Conservation (phyloP, 768 basidiomycete genomes). For the Tylopilus felleus region DNA sequence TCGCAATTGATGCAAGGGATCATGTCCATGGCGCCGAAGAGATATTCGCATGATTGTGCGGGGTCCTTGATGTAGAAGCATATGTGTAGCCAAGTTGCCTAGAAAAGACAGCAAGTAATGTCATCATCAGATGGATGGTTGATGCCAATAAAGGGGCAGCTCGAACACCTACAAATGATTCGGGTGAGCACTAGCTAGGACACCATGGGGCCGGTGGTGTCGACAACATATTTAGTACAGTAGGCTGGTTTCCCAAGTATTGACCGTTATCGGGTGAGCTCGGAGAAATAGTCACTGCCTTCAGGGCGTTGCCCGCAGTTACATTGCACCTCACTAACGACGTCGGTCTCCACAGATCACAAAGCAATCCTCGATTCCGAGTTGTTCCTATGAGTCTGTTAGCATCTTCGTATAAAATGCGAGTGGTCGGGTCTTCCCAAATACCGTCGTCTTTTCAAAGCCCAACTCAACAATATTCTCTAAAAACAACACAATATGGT, state of each 20-base stretch:
- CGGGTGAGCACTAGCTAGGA: too few relatives aligned
- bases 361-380: slow-evolving; percentile 5
- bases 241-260: background rate
- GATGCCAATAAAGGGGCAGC: too few relatives aligned
- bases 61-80: too few relatives aligned
- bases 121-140: too few relatives aligned
- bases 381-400: slow-evolving; percentile 10
- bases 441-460: background rate
- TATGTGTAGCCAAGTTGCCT: too few relatives aligned
- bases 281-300: slow-evolving; percentile 4
- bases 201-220: background rate
- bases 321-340: background rate
- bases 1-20: too few relatives aligned
- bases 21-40: too few relatives aligned
- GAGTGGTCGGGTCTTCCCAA: too few relatives aligned
- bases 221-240: background rate
- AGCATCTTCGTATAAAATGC: slow-evolving; percentile 8
- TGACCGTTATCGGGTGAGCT: slow-evolving; percentile 3
- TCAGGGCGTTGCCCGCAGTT: background rate
- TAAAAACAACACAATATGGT: slow-evolving; percentile 1
- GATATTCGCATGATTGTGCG: too few relatives aligned
- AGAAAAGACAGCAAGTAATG: too few relatives aligned
- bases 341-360: background rate
- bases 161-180: too few relatives aligned
- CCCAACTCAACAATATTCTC: slow-evolving; percentile 19